phyloP scores from a whole-genome alignment of 2,329 filamentous ascomycete genomes.

The Sporothrix humicola region DNA sequence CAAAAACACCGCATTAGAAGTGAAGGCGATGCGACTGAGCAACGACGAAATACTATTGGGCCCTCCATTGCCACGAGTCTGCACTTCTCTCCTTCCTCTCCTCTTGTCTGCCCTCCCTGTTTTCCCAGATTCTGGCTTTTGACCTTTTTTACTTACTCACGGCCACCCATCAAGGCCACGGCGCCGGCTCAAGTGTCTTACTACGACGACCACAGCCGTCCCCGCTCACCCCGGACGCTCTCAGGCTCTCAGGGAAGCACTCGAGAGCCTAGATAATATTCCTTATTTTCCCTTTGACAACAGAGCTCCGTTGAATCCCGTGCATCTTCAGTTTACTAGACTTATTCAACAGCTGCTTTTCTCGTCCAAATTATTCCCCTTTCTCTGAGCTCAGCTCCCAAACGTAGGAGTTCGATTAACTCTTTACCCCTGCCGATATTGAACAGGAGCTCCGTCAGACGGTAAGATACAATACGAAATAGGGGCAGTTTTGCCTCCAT shows the following conservation, averaged over 20 bases:
- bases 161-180: background rate
- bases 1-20: no score
- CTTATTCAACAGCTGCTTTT: background rate
- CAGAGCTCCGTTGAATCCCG: background rate
- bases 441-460: background rate
- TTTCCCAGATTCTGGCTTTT: background rate
- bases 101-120: background rate
- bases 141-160: slow-evolving; percentile 10
- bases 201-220: background rate
- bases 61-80: no score
- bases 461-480: background rate
- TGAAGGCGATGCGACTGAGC: no score
- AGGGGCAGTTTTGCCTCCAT: slow-evolving; percentile 4
- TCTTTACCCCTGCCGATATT: background rate
- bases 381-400: background rate
- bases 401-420: background rate
- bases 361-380: background rate
- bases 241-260: background rate
- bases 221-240: background rate
- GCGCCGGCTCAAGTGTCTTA: slow-evolving; percentile 8
- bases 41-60: no score
- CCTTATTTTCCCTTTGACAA: no score
- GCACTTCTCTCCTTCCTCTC: background rate
- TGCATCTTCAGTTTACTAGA: slow-evolving; percentile 7
- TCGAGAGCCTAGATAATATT: background rate